phyloP scores from a whole-genome alignment of 2,329 filamentous ascomycete species.

The Curvularia hawaiiensis region DNA sequence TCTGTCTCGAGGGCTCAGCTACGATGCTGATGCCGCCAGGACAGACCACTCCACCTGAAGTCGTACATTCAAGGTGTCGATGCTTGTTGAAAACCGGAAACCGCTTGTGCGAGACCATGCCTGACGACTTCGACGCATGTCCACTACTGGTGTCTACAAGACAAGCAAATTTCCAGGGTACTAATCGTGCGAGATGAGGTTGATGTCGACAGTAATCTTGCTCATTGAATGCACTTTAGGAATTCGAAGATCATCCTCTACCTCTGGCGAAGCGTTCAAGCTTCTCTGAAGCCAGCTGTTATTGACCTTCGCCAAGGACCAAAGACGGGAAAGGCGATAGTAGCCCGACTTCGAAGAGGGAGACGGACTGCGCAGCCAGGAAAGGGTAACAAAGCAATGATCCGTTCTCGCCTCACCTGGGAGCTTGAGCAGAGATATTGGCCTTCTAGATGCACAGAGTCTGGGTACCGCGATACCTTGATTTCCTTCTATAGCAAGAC shows the following conservation, averaged over 20 bases:
- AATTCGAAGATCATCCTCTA: background rate
- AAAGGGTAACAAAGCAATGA: background rate
- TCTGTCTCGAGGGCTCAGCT: background rate
- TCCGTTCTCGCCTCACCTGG: background rate
- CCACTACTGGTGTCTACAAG: background rate
- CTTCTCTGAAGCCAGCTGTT: background rate
- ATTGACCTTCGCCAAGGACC: background rate
- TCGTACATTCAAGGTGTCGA: too few species aligned
- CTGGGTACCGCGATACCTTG: background rate
- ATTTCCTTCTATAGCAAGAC: background rate
- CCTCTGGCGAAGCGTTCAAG: background rate
- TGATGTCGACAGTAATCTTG: background rate
- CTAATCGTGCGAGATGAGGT: background rate
- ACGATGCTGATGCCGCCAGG: background rate
- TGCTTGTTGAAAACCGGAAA: background rate
- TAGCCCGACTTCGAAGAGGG: too few species aligned
- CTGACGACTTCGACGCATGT: background rate
- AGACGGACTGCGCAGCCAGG: background rate
- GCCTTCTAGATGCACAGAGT: background rate
- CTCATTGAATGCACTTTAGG: background rate
- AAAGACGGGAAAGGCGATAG: background rate
- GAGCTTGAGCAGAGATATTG: background rate
- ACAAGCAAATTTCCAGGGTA: background rate
- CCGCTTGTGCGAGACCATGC: background rate
- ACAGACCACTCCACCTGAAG: background rate